A percentile compares a stretch with the other conserved stretches of the same genome.
Evolutionary conservation across 2,329 filamentous ascomycete species (phyloP).

Genomic region (Ceratocystis lukuohia): DNA sequence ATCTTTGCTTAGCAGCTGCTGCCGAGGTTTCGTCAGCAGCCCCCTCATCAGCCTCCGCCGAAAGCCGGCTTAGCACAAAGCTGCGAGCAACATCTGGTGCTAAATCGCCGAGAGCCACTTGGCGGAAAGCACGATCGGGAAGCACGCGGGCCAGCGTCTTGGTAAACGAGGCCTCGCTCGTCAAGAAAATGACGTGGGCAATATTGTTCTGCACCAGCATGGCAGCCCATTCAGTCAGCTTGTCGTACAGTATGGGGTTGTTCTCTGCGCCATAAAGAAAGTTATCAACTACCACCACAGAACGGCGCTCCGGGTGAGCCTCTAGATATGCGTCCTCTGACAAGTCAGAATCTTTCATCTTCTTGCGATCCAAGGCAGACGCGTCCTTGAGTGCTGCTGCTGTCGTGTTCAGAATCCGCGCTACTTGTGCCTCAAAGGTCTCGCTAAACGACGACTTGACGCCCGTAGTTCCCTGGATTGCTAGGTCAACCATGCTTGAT

Average conservation of each 20-base stretch:
- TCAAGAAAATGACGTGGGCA: slow-evolving; percentile 89
- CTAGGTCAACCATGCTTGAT: slow-evolving; percentile 81
- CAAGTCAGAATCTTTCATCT: slow-evolving; percentile 58
- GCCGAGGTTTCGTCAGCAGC: slow-evolving; percentile 26
- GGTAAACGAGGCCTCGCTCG: slow-evolving; percentile 74
- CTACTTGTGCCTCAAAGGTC: slow-evolving; percentile 75
- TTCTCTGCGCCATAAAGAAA: slow-evolving; percentile 70
- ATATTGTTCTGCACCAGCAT: slow-evolving; percentile 72
- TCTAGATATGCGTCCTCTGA: slow-evolving; percentile 81
- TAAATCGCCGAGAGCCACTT: slow-evolving; percentile 74
- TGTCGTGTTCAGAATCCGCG: slow-evolving; percentile 79
- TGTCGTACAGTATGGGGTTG: slow-evolving; percentile 52
- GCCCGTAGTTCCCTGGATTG: slow-evolving; percentile 84
- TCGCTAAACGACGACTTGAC: slow-evolving; percentile 92
- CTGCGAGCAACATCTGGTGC: slow-evolving; percentile 75
- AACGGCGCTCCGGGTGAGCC: slow-evolving; percentile 68
- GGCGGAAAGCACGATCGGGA: slow-evolving; percentile 80
- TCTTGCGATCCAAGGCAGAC: slow-evolving; percentile 40
- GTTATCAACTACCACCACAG: slow-evolving; percentile 82
- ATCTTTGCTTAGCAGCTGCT: slow-evolving; percentile 24
- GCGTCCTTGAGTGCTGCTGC: slow-evolving; percentile 66
- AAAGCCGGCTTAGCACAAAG: slow-evolving; percentile 72
- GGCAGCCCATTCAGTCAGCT: slow-evolving; percentile 81
- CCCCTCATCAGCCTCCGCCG: slow-evolving; percentile 25
- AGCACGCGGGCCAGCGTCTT: slow-evolving; percentile 78